A percentile compares a stretch with the other conserved stretches of the same genome.
Evolutionary conservation across 257 asterid species (phyloP).

Genomic region (Primulina eburnea): DNA sequence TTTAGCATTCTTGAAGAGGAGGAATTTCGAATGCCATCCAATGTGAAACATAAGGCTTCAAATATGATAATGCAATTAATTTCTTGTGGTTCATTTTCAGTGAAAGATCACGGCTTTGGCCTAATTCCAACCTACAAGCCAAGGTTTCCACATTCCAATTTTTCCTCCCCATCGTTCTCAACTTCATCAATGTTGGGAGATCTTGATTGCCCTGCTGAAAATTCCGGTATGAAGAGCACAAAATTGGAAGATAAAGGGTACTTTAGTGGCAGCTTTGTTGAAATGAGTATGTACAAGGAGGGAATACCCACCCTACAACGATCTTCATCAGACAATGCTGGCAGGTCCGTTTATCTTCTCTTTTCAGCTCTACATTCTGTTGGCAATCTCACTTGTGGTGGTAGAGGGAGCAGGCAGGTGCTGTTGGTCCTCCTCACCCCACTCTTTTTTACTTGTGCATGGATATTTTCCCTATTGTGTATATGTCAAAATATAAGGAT

Average conservation of each 20-base stretch:
- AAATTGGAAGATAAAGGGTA: slow-evolving; percentile 80
- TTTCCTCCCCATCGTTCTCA: slow-evolving; percentile 75
- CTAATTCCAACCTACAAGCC: slow-evolving; percentile 77
- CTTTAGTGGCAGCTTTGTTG: slow-evolving; percentile 88
- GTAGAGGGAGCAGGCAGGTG: not conserved
- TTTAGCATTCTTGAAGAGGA: slow-evolving; percentile 73
- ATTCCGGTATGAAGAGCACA: slow-evolving; percentile 60
- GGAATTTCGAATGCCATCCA: slow-evolving; percentile 48
- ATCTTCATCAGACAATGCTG: slow-evolving; percentile 80
- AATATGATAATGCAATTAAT: slow-evolving; percentile 85
- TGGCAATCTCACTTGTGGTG: not conserved
- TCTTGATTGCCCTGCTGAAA: slow-evolving; percentile 66
- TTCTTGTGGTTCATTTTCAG: slow-evolving; percentile 88
- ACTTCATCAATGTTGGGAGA: slow-evolving; percentile 74
- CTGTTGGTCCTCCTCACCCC: not conserved
- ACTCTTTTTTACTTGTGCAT: not conserved
- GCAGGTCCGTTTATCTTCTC: slow-evolving; percentile 48
- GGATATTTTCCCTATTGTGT: not conserved
- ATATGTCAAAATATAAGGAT: not conserved
- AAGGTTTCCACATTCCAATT: slow-evolving; percentile 69
- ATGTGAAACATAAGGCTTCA: slow-evolving; percentile 68
- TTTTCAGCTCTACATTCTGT: not conserved
- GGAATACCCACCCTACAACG: slow-evolving; percentile 61
- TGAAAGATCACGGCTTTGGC: slow-evolving; percentile 84
- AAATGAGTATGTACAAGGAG: slow-evolving; percentile 64